Evolutionary conservation across 1,139 yeast species (phyloP).

Genomic region (Zygosaccharomyces sapae): DNA sequence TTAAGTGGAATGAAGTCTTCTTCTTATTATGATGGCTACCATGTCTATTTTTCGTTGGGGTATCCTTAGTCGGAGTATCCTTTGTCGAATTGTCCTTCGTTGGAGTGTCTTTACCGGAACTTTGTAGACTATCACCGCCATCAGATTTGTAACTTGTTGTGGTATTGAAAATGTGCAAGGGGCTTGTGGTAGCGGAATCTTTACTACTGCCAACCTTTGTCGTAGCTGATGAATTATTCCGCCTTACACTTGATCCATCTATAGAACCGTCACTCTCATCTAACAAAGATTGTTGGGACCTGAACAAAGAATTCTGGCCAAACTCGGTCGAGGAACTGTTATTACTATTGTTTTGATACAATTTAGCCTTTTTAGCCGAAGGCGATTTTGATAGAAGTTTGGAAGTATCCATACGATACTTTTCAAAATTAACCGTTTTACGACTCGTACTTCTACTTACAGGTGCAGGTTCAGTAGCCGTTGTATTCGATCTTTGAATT

Average conservation of each 20-base stretch:
- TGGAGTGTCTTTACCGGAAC: slow-evolving; percentile 12
- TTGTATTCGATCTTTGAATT: slow-evolving; percentile 1
- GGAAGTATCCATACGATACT: slow-evolving; percentile 19
- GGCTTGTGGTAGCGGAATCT: slow-evolving; percentile 8
- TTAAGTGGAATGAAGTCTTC: slow-evolving; percentile 31
- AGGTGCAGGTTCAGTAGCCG: not conserved
- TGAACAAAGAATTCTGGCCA: not conserved
- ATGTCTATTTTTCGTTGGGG: too few relatives aligned
- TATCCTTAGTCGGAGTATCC: not conserved
- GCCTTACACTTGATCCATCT: slow-evolving; percentile 17
- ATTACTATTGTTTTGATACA: slow-evolving; percentile 10
- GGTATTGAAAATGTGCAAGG: slow-evolving; percentile 1
- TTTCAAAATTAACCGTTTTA: slow-evolving; percentile 23
- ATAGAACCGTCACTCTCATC: slow-evolving; percentile 2
- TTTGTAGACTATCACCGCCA: not conserved
- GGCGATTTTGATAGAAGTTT: slow-evolving; percentile 9
- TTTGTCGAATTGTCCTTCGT: slow-evolving; percentile 13
- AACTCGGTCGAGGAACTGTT: slow-evolving; percentile 13
- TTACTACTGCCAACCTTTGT: not conserved
- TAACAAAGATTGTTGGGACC: slow-evolving; percentile 2
- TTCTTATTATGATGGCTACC: slow-evolving; percentile 18
- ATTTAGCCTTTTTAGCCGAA: not conserved
- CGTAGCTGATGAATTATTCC: slow-evolving; percentile 12
- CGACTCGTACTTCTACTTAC: slow-evolving; percentile 1
- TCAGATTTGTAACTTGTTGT: slow-evolving; percentile 4